phyloP scores from a whole-genome alignment of 768 basidiomycete genomes.

The Lactarius deliciosus region DNA sequence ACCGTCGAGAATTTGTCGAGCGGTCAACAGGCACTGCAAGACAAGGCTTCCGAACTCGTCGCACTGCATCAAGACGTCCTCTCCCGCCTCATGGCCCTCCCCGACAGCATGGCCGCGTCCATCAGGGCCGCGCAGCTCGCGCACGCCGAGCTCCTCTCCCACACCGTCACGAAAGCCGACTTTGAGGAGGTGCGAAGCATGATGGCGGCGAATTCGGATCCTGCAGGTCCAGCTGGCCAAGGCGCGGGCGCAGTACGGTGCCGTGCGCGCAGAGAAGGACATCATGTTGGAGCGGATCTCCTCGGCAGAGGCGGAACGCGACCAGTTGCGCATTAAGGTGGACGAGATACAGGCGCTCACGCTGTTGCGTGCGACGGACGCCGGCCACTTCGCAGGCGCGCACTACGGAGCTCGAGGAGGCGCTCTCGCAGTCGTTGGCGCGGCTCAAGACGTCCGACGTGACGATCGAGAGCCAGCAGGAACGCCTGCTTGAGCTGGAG shows the following conservation, averaged over 20 bases:
- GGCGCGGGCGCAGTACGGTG: constrained; percentile 74
- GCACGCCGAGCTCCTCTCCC: constrained; percentile 61
- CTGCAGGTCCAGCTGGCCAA: constrained; percentile 72
- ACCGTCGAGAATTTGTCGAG: constrained; percentile 48
- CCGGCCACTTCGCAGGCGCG: constrained; percentile 47
- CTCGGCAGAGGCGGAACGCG: constrained; percentile 63
- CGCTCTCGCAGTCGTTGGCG: constrained; percentile 68
- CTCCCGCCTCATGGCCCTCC: constrained; percentile 56
- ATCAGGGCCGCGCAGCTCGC: constrained; percentile 57
- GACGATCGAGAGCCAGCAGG: constrained; percentile 55
- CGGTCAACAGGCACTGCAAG: constrained; percentile 50
- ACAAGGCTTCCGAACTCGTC: constrained; percentile 50
- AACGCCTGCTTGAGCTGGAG: constrained; percentile 63
- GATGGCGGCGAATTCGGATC: constrained; percentile 54
- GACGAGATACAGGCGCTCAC: constrained; percentile 52
- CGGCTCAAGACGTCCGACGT: constrained; percentile 74
- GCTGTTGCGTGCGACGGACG: constrained; percentile 47
- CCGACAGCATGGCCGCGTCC: constrained; percentile 55
- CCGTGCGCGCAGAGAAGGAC: constrained; percentile 82
- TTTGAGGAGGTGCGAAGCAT: constrained; percentile 67
- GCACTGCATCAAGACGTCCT: constrained; percentile 52
- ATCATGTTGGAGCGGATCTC: constrained; percentile 60
- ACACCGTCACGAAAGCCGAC: constrained; percentile 58
- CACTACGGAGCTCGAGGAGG: constrained; percentile 67
- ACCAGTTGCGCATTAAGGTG: constrained; percentile 53